A percentile compares a stretch with the other conserved stretches of the same genome.
These are phyloP conservation scores for Pelagomonas calceolata DNA, from an alignment of 108 stramenopile genomes.

Conservation along the genomic window DNA sequence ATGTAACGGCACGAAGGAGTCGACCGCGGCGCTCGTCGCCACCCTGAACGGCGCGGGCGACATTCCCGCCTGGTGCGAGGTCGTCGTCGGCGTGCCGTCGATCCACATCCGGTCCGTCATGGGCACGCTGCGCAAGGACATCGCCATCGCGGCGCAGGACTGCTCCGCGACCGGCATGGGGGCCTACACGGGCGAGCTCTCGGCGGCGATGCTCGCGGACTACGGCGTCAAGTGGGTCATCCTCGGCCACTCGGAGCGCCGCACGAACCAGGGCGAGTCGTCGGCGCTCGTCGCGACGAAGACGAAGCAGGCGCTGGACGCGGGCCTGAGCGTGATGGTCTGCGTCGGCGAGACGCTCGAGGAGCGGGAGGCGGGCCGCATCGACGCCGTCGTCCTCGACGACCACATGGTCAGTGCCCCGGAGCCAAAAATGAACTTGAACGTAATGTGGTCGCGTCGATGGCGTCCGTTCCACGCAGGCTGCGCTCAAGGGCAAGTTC, in stretches of 20 bases:
- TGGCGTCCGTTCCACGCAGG: too few relatives aligned
- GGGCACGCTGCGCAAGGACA: constrained; percentile 53
- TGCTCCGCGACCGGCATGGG: constrained; percentile 54
- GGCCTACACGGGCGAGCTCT: constrained; percentile 93
- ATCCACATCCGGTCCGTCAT: constrained; percentile 58
- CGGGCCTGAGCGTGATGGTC: constrained; percentile 91
- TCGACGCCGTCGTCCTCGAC: constrained; percentile 33
- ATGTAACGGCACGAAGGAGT: constrained; percentile 68
- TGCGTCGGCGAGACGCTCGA: constrained; percentile 97
- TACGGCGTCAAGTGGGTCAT: constrained; percentile 93
- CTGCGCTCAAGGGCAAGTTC: not conserved
- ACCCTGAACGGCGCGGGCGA: constrained; percentile 71
- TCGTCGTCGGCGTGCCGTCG: constrained; percentile 63
- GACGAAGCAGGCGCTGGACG: constrained; percentile 83
- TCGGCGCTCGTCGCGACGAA: constrained; percentile 80
- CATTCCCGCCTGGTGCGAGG: constrained; percentile 54
- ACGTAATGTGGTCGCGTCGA: too few relatives aligned
- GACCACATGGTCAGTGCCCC: constrained; percentile 36
- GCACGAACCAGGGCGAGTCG: constrained; percentile 63
- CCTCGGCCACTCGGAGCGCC: constrained; percentile 93
- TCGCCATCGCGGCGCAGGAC: constrained; percentile 71
- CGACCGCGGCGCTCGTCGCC: constrained; percentile 52
- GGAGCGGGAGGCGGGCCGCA: constrained; percentile 78
- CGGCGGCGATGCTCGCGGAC: constrained; percentile 72
- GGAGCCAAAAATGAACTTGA: too few relatives aligned